Percentiles rank a stretch among this genome's conserved stretches.
These are phyloP conservation scores for Sugiyamaella boreocaroliniensis DNA, from an alignment of 805 yeast species.

Conservation along the genomic window DNA sequence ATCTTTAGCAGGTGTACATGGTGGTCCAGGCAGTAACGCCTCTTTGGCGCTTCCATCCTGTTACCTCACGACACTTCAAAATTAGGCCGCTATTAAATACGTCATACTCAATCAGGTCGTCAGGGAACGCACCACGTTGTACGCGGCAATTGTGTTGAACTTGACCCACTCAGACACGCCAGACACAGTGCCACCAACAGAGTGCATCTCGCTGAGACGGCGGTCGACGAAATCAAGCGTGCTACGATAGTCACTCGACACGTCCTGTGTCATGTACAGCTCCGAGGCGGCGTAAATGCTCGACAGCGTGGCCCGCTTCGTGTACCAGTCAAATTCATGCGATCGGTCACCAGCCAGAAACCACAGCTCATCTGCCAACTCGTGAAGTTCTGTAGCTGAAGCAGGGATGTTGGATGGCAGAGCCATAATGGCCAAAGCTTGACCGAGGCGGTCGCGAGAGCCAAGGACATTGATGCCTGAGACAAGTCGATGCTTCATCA, in stretches of 20 bases:
- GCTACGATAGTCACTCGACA: conserved; percentile 44
- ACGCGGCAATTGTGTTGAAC: conserved; percentile 56
- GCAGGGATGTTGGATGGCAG: conserved; percentile 53
- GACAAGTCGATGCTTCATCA: conserved; percentile 39
- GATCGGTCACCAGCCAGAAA: conserved; percentile 72
- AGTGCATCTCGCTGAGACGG: conserved; percentile 47
- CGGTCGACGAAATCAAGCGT: conserved; percentile 62
- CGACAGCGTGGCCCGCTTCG: conserved; percentile 69
- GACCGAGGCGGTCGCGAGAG: conserved; percentile 19
- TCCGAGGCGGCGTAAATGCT: conserved; percentile 66
- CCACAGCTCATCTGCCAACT: conserved; percentile 75
- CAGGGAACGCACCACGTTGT: conserved; percentile 64
- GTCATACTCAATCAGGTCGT: conserved; percentile 12
- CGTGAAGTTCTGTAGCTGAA: conserved; percentile 63
- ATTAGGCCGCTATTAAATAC: neutral
- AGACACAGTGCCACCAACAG: conserved; percentile 53
- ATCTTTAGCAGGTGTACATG: neutral
- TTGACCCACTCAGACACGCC: conserved; percentile 69
- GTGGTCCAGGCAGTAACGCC: too few species aligned
- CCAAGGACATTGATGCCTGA: conserved; percentile 34
- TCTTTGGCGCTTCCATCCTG: too few species aligned
- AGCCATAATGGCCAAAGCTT: conserved; percentile 55
- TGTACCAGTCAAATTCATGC: conserved; percentile 83
- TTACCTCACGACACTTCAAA: too few species aligned
- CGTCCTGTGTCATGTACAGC: conserved; percentile 72